Percentiles rank a stretch among this genome's conserved stretches.
These are phyloP conservation scores for Rhizopogon salebrosus DNA, from an alignment of 768 basidiomycete genomes.

Conservation along the genomic window DNA sequence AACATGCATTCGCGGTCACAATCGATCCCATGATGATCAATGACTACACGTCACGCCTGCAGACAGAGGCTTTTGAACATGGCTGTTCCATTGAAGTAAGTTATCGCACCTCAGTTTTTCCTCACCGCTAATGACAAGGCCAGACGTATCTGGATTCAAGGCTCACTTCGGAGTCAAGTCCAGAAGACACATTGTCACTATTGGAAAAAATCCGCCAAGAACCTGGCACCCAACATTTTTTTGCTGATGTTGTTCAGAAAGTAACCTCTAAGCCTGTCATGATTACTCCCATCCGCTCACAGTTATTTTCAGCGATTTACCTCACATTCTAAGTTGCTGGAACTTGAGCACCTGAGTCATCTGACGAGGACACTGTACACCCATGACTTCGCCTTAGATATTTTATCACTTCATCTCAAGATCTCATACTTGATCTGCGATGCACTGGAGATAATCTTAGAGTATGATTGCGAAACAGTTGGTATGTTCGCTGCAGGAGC, in stretches of 20 bases:
- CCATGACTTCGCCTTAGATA: constrained; percentile 57
- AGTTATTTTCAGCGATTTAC: constrained; percentile 47
- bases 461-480: constrained; percentile 77
- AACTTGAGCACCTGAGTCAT: constrained; percentile 66
- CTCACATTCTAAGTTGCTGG: constrained; percentile 43
- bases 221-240: constrained; percentile 48
- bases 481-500: constrained; percentile 31
- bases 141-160: constrained; percentile 50
- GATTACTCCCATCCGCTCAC: not conserved
- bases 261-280: constrained; percentile 28
- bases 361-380: constrained; percentile 63
- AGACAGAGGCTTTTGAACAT: constrained; percentile 55
- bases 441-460: constrained; percentile 56
- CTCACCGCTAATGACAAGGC: constrained; percentile 6
- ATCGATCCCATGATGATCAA: constrained; percentile 47
- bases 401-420: constrained; percentile 61
- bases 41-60: constrained; percentile 44
- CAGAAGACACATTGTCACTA: constrained; percentile 31
- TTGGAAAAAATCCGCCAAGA: constrained; percentile 48
- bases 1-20: constrained; percentile 44
- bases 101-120: not conserved
- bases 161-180: constrained; percentile 43
- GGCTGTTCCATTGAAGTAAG: constrained; percentile 55
- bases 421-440: constrained; percentile 62
- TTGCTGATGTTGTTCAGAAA: constrained; percentile 52